Percentiles rank a stretch among this genome's conserved stretches.
Evolutionary conservation across 106 monocot species (phyloP).

Genomic region (Dioscorea zingiberensis): DNA sequence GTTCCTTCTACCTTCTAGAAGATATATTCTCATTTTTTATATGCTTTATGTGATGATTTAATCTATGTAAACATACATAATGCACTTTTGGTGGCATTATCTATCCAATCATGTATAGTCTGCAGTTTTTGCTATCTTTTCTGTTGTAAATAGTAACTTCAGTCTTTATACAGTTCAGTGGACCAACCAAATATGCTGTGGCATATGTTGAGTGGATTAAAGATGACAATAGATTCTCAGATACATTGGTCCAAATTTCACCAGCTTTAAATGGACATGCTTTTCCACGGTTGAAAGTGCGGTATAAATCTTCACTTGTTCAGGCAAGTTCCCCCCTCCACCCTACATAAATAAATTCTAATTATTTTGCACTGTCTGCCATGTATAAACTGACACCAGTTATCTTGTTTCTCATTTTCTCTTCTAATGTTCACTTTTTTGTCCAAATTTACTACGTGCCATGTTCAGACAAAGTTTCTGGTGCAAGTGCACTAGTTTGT

Average conservation of each 20-base stretch:
- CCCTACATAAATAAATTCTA: no score
- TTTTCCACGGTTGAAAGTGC: conserved; percentile 90
- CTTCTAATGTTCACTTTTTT: no score
- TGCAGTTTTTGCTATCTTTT: not conserved
- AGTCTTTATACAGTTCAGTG: conserved; percentile 76
- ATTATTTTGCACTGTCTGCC: no score
- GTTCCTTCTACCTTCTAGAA: no score
- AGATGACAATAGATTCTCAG: conserved; percentile 70
- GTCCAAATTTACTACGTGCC: not conserved
- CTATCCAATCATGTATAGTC: no score
- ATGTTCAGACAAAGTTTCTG: not conserved
- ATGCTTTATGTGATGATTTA: no score
- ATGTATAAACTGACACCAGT: no score
- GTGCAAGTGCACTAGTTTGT: not conserved
- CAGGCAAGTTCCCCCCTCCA: conserved; percentile 59
- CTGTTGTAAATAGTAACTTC: conserved; percentile 10
- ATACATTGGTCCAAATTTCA: conserved; percentile 78
- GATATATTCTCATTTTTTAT: no score
- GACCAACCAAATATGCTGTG: conserved; percentile 72
- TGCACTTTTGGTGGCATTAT: no score
- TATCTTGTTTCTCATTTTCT: no score
- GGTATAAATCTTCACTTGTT: conserved; percentile 96
- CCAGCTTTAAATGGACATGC: conserved; percentile 74
- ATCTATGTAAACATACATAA: no score
- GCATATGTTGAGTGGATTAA: conserved; percentile 81